Percentiles rank a stretch among this genome's conserved stretches.
These are phyloP conservation scores for Pyronema omphalodes DNA, from an alignment of 495 filamentous ascomycete species.

Conservation along the genomic window DNA sequence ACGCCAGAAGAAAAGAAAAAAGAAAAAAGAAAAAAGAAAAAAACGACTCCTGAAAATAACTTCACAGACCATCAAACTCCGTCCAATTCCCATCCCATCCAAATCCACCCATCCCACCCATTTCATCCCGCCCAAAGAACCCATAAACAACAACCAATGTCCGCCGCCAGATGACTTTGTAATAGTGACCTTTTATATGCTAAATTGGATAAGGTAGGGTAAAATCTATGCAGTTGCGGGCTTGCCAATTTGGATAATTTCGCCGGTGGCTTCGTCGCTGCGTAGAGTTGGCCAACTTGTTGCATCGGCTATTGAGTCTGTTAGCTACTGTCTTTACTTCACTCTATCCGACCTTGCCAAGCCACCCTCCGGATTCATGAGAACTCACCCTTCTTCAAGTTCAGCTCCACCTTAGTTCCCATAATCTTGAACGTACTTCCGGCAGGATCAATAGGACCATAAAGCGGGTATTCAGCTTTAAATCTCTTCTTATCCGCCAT, in stretches of 20 bases:
- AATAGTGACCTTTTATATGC: neutral
- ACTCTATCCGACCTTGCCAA: neutral
- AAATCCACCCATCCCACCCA: neutral
- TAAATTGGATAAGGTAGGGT: neutral
- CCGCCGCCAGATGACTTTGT: neutral
- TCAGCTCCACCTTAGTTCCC: constrained; percentile 89
- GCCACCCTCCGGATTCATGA: neutral
- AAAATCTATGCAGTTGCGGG: constrained; percentile 16
- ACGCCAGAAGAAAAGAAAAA: no score
- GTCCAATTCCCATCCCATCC: neutral
- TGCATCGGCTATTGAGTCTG: constrained; percentile 11
- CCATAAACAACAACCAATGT: neutral
- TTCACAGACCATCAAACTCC: no score
- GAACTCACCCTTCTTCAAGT: constrained; percentile 51
- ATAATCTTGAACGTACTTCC: constrained; percentile 66
- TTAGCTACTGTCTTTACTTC: neutral
- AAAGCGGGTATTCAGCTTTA: constrained; percentile 53
- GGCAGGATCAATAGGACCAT: constrained; percentile 51
- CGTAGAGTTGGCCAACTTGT: constrained; percentile 22
- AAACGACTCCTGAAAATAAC: neutral
- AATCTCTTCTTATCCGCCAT: constrained; percentile 78
- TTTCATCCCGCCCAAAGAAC: neutral
- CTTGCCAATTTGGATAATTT: constrained; percentile 24
- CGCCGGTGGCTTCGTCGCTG: constrained; percentile 19
- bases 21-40: no score